Conservation (phyloP, 2,329 filamentous ascomycete species). For the Plectosphaerella sp. region DNA sequence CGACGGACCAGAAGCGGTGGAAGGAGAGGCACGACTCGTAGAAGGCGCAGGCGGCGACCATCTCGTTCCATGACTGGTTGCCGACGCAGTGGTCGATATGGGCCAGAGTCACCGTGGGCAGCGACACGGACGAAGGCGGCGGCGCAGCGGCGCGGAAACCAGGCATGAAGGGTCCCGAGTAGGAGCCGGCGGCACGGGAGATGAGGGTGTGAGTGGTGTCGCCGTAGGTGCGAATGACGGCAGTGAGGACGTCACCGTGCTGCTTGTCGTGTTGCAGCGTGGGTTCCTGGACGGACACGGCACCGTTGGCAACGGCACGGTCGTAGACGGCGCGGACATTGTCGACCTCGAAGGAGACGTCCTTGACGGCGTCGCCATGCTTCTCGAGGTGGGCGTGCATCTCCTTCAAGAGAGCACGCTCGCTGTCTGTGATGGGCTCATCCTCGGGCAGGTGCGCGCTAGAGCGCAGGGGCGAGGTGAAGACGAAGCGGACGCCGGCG, state of each 20-base stretch:
- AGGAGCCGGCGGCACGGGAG: constrained; percentile 54
- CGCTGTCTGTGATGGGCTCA: constrained; percentile 58
- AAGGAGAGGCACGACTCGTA: constrained; percentile 89
- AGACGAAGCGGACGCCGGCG: constrained; percentile 72
- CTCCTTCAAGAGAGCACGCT: constrained; percentile 62
- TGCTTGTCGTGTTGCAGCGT: constrained; percentile 49
- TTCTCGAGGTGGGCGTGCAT: constrained; percentile 80
- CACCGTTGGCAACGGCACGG: constrained; percentile 63
- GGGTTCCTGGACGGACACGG: constrained; percentile 59
- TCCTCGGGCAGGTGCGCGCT: constrained; percentile 47
- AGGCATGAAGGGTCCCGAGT: constrained; percentile 76
- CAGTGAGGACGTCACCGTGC: constrained; percentile 64
- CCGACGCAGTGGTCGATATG: constrained; percentile 95
- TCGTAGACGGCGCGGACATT: constrained; percentile 76
- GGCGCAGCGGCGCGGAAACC: constrained; percentile 62
- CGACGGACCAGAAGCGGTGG: constrained; percentile 96
- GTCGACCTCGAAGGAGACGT: constrained; percentile 93
- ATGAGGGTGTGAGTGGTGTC: constrained; percentile 94
- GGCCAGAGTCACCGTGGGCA: constrained; percentile 63
- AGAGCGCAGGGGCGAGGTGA: constrained; percentile 75
- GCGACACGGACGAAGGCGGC: constrained; percentile 29
- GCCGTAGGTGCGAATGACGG: constrained; percentile 86
- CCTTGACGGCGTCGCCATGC: constrained; percentile 92
- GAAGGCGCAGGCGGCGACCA: constrained; percentile 62
- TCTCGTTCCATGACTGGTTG: constrained; percentile 93